phyloP scores from a whole-genome alignment of 78 protist species.

The Dictyostelium brefeldianum region DNA sequence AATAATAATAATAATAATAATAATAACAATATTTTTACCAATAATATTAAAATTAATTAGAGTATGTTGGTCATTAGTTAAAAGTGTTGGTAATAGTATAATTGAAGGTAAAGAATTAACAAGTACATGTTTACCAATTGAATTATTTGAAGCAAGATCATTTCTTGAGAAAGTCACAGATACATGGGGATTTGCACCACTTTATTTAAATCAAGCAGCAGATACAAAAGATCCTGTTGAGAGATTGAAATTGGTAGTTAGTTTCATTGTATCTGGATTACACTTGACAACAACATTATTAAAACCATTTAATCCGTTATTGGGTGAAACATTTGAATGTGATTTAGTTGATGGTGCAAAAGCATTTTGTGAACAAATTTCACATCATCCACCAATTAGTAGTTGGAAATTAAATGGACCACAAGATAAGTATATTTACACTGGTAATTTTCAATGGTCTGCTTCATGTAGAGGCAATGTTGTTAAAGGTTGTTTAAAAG shows the following conservation, averaged over 20 bases:
- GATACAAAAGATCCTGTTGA: slow-evolving; percentile 72
- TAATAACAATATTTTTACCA: background rate
- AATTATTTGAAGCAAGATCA: slow-evolving; percentile 87
- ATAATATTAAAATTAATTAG: background rate
- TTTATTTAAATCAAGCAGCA: slow-evolving; percentile 50
- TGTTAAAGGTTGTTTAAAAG: slow-evolving; percentile 75
- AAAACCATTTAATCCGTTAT: slow-evolving; percentile 92
- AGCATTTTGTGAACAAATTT: slow-evolving; percentile 83
- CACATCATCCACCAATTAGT: slow-evolving; percentile 92
- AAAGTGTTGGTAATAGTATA: slow-evolving; percentile 76
- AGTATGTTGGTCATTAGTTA: slow-evolving; percentile 76
- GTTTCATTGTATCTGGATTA: slow-evolving; percentile 79
- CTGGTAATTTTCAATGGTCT: slow-evolving; percentile 68
- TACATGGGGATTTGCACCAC: slow-evolving; percentile 75
- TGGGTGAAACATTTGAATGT: slow-evolving; percentile 91
- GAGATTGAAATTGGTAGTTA: slow-evolving; percentile 51
- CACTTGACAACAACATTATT: slow-evolving; percentile 43
- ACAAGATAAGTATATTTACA: slow-evolving; percentile 28
- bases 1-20: background rate
- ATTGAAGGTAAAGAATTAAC: slow-evolving; percentile 74
- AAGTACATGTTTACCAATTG: slow-evolving; percentile 81
- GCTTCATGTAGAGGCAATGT: slow-evolving; percentile 74
- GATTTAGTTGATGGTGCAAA: slow-evolving; percentile 61
- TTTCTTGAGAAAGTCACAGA: slow-evolving; percentile 82
- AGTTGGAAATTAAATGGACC: slow-evolving; percentile 60